These are phyloP conservation scores for Colletotrichum eleusines DNA, from an alignment of 2,329 filamentous ascomycete genomes.

Conservation along the genomic window DNA sequence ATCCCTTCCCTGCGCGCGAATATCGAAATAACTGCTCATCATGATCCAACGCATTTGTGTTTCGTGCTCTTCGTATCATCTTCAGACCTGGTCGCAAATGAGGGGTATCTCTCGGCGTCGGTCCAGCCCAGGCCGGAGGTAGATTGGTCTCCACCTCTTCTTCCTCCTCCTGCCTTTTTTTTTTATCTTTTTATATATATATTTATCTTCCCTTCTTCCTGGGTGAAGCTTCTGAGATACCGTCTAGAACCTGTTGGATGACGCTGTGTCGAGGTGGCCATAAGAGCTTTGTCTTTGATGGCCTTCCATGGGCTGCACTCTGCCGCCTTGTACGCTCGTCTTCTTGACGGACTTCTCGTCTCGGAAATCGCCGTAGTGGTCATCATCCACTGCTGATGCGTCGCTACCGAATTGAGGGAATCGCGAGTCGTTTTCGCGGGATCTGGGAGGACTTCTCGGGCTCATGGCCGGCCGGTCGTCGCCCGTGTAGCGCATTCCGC, in stretches of 20 bases:
- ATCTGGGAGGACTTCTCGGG: conserved; percentile 44
- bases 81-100: conserved; percentile 39
- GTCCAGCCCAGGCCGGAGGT: conserved; percentile 42
- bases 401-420: conserved; percentile 41
- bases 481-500: conserved; percentile 59
- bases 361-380: conserved; percentile 42
- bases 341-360: conserved; percentile 47
- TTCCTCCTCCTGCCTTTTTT: conserved; percentile 1
- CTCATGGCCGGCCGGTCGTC: conserved; percentile 48
- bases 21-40: conserved; percentile 4
- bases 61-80: conserved; percentile 33
- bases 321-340: conserved; percentile 39
- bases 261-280: conserved; percentile 49
- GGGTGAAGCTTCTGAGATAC: conserved; percentile 5
- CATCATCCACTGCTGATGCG: conserved; percentile 39
- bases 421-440: conserved; percentile 31
- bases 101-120: conserved; percentile 42
- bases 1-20: not conserved
- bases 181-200: not conserved
- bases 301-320: conserved; percentile 45
- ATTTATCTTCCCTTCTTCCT: not conserved
- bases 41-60: conserved; percentile 27
- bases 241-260: conserved; percentile 36
- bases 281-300: conserved; percentile 53
- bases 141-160: conserved; percentile 22